Conservation (phyloP, 1,139 yeast genomes). For the Meyerozyma carpophila region DNA sequence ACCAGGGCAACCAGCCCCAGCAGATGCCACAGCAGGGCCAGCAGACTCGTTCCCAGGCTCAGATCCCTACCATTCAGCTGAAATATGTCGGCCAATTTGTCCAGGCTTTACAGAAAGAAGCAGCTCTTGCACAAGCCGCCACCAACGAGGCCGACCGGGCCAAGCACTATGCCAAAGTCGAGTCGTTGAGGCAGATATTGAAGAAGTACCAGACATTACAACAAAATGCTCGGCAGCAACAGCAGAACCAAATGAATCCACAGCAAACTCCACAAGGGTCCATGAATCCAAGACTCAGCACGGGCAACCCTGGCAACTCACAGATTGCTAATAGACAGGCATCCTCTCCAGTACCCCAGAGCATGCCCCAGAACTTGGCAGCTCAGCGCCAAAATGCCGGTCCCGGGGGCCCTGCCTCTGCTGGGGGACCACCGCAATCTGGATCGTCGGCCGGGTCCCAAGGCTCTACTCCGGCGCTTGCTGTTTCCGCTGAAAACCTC, state of each 20-base stretch:
- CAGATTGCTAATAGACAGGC: slow-evolving; percentile 1
- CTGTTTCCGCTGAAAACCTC: slow-evolving; percentile 1
- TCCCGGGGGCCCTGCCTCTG: neutral
- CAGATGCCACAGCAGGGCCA: neutral
- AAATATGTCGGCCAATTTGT: slow-evolving; percentile 60
- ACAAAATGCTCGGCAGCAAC: slow-evolving; percentile 21
- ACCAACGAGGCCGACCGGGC: slow-evolving; percentile 59
- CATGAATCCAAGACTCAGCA: slow-evolving; percentile 8
- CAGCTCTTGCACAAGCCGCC: slow-evolving; percentile 55
- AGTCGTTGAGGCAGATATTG: slow-evolving; percentile 52
- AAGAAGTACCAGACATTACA: slow-evolving; percentile 35
- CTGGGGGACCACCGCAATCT: slow-evolving; percentile 12
- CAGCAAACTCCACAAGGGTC: slow-evolving; percentile 1
- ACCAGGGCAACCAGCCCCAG: neutral
- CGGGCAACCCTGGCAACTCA: slow-evolving; percentile 10
- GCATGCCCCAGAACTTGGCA: slow-evolving; percentile 3
- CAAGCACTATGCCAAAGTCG: slow-evolving; percentile 63
- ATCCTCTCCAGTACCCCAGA: slow-evolving; percentile 1
- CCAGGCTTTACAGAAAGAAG: slow-evolving; percentile 53
- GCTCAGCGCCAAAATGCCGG: neutral
- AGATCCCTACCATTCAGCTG: slow-evolving; percentile 34
- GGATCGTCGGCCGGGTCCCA: slow-evolving; percentile 1
- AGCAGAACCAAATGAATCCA: slow-evolving; percentile 6
- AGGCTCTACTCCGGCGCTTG: neutral
- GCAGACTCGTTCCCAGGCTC: neutral